Base-by-base conservation (phyloP, 2,329 filamentous ascomycete genomes). In the Leptographium wingfieldii region DNA sequence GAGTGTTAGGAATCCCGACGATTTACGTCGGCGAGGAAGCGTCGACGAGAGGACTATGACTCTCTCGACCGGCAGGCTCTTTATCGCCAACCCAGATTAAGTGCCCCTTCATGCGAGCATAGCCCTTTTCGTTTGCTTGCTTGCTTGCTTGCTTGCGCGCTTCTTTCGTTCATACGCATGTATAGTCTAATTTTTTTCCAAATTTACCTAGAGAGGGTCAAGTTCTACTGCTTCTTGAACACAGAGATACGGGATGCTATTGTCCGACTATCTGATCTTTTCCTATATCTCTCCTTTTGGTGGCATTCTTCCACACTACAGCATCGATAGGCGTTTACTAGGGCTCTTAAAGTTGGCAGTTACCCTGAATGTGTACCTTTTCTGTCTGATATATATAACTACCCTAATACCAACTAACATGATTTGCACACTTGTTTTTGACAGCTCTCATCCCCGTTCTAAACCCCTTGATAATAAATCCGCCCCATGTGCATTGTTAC, bases 51-150 rank as follows among this genome's bases (percentile, higher is more conserved):
- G 87, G 68, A 88, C 87, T 5, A 86, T 84, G 73, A 92, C 88
- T 1, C 85, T 94, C 70, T 84, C 81, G 25, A 80, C 82, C 33
- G 84, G 84, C 56, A 81, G 89, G 63, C 79, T 95, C 61, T 94
- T 88, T 72, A 91, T 95, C 68, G 90, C 90, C 67, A 95, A 95
- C 72, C 90, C 90, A 22, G 90, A 94, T 72, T 81, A 73, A 76
- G 62, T 33, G 3, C 2, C n/a, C 22, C 33, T 33, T 46, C n/a
- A 16, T 38, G 40, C 29, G 3, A 19, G n/a, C 49, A 31, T 11
- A 3, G 19, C 25, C 10, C 25, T 35, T 55, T 25, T 48, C 14
- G 5, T 53, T 35, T 43, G 33, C 4, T 53, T 51, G 22, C 48
- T 16, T 54, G 6, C n/a, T n/a, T 38, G 27, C 12, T 29, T 57